Evolutionary conservation across 2,329 filamentous ascomycete genomes (phyloP), one percentile per base, ranked within the genome.

Genomic region (Monilinia fructigena): DNA sequence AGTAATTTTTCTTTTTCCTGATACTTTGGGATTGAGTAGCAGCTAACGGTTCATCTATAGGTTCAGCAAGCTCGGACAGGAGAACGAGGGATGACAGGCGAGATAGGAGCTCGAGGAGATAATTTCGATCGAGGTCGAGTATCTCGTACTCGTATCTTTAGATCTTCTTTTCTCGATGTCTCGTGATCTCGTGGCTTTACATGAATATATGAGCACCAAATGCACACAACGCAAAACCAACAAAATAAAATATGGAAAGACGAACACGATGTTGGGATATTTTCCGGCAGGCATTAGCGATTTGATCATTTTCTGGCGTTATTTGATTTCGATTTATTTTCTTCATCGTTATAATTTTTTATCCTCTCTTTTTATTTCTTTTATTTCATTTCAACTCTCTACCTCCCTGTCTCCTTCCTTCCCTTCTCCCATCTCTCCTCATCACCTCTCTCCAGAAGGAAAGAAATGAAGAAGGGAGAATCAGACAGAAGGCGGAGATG

Each of bases 41-140:
- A 38, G 28, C 61, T 63, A 55, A 63, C 72, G 71, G 69, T 73
- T 68, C 20, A 16, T 55, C 53, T 23, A 58, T 47, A 76, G 74
- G 74, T 59, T 74, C 71, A 61, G 70, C 67, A 68, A 75, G 73
- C 67, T 75, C 74, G 66, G 74, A 75, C 38, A 68, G 74, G 20
- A 71, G 72, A 70, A 74, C 73, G 42, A 69, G 73, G 58, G 66
- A 72, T 35, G 65, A 71, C 48, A 70, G 70, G 48, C 45, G 66
- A 62, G 52, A 53, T 40, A 45, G 60, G 26, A 53, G 62, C 55
- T n/a, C 56, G 53, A 68, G 55, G 48, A 66, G 52, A 55, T 54
- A 23, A 58, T 40, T 23, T 35, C n/a, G 35, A n/a, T 55, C 2
- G 35, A 1, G 7, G 18, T 55, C 7, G 53, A 55, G 2, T 31